phyloP scores from a whole-genome alignment of 1,284 basidiomycete species.

The Peniophora sp. region DNA sequence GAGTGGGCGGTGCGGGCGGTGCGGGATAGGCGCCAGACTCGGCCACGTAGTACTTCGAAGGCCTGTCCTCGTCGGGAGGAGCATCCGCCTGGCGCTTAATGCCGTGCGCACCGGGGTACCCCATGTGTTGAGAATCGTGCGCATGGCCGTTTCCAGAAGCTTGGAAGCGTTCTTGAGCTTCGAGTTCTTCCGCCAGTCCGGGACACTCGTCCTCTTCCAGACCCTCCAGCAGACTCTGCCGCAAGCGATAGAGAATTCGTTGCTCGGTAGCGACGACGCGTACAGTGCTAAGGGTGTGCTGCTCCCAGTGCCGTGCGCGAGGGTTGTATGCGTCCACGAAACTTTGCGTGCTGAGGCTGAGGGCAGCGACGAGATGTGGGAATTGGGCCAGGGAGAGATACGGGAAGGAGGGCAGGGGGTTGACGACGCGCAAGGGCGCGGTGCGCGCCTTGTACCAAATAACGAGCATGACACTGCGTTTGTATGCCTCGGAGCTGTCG shows the following conservation, averaged over 20 bases:
- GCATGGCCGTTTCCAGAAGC: constrained; percentile 3
- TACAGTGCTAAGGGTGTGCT: constrained; percentile 35
- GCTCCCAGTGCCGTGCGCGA: constrained; percentile 48
- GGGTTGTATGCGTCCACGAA: constrained; percentile 57
- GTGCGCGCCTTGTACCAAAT: constrained; percentile 58
- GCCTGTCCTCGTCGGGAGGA: constrained; percentile 7
- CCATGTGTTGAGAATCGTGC: not conserved
- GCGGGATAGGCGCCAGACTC: constrained; percentile 3
- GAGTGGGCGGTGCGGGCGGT: constrained; percentile 2
- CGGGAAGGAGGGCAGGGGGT: constrained; percentile 54
- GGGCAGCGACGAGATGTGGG: constrained; percentile 39
- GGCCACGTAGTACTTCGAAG: constrained; percentile 14
- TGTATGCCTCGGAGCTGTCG: constrained; percentile 20
- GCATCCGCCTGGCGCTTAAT: constrained; percentile 14
- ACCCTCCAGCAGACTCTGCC: constrained; percentile 49
- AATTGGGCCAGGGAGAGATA: constrained; percentile 52
- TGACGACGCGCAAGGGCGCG: constrained; percentile 54
- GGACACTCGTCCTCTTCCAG: constrained; percentile 49
- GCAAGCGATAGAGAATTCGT: constrained; percentile 49
- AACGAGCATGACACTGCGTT: constrained; percentile 48
- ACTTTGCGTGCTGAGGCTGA: constrained; percentile 38
- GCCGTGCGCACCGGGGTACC: constrained; percentile 2
- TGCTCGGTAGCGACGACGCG: constrained; percentile 34
- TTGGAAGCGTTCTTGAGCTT: constrained; percentile 28
- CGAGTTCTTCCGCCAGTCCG: constrained; percentile 45